These are phyloP conservation scores for Zymoseptoria ardabiliae DNA, from an alignment of 2,329 filamentous ascomycete genomes.

Conservation along the genomic window DNA sequence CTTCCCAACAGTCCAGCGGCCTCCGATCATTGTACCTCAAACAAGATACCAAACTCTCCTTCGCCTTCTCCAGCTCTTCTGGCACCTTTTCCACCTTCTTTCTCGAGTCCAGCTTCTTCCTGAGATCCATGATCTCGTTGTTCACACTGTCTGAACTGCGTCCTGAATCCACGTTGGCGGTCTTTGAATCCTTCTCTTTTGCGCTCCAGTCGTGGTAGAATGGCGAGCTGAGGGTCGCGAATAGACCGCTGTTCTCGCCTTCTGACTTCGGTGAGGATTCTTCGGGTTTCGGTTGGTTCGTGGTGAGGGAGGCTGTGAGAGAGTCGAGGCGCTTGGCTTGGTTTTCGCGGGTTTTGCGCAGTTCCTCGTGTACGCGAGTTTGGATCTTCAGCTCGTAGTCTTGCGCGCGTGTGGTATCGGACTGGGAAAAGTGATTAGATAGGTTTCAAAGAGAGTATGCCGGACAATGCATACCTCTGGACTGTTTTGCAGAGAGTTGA, in stretches of 20 bases:
- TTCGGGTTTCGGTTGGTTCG: conserved; percentile 30
- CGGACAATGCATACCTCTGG: conserved; percentile 59
- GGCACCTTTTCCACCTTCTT: conserved; percentile 59
- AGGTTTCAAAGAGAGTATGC: background rate
- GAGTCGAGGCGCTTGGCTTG: conserved; percentile 62
- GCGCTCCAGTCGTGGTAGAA: conserved; percentile 32
- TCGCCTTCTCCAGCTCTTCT: conserved; percentile 64
- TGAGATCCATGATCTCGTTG: conserved; percentile 51
- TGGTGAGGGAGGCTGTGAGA: conserved; percentile 51
- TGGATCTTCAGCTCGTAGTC: conserved; percentile 82
- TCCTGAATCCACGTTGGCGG: conserved; percentile 35
- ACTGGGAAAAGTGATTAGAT: conserved; percentile 45
- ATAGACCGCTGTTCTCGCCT: conserved; percentile 22
- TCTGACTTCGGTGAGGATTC: conserved; percentile 14
- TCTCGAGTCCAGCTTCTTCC: conserved; percentile 42
- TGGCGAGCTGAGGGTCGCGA: conserved; percentile 27
- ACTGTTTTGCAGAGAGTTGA: conserved; percentile 76
- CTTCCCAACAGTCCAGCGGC: conserved; percentile 88
- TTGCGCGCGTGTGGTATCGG: conserved; percentile 78
- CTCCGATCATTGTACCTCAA: conserved; percentile 76
- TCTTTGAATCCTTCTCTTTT: conserved; percentile 29
- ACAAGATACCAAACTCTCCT: conserved; percentile 70
- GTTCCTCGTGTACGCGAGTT: conserved; percentile 75
- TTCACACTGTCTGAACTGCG: conserved; percentile 47
- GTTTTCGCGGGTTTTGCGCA: conserved; percentile 66